phyloP scores from a whole-genome alignment of 495 filamentous ascomycete genomes.

The Articulospora tetracladia region DNA sequence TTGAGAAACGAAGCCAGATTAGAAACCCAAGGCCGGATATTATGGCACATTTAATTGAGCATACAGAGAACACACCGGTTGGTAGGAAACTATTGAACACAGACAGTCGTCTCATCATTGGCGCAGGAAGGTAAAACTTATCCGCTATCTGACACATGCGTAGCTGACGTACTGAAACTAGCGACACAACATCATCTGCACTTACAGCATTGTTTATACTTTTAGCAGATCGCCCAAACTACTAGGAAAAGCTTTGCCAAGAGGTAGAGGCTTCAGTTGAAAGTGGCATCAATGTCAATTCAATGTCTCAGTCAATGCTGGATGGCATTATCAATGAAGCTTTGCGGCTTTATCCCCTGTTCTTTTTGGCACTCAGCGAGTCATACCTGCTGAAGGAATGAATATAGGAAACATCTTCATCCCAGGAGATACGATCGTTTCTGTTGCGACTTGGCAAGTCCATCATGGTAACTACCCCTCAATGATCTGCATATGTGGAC shows the following conservation, averaged over 20 bases:
- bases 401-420: slow-evolving; percentile 43
- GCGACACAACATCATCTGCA: slow-evolving; percentile 2
- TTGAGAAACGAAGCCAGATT: not conserved
- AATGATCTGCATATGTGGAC: not conserved
- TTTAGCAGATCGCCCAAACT: not conserved
- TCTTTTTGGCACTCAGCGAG: slow-evolving; percentile 28
- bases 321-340: slow-evolving; percentile 51
- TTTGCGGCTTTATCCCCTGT: slow-evolving; percentile 45
- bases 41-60: slow-evolving; percentile 5
- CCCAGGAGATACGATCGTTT: slow-evolving; percentile 38
- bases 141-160: not conserved
- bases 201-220: not conserved
- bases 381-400: slow-evolving; percentile 42
- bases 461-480: not conserved
- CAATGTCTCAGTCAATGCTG: slow-evolving; percentile 23
- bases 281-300: not conserved
- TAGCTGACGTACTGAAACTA: not conserved
- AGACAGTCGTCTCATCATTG: slow-evolving; percentile 2
- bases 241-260: not conserved
- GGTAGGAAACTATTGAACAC: slow-evolving; percentile 3
- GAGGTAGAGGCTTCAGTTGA: not conserved
- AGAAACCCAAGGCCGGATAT: slow-evolving; percentile 8
- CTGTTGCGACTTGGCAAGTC: slow-evolving; percentile 20
- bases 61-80: not conserved
- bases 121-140: slow-evolving; percentile 2